Base-by-base conservation (phyloP, 139 green algal genomes). In the Coccomyxa sp. region DNA sequence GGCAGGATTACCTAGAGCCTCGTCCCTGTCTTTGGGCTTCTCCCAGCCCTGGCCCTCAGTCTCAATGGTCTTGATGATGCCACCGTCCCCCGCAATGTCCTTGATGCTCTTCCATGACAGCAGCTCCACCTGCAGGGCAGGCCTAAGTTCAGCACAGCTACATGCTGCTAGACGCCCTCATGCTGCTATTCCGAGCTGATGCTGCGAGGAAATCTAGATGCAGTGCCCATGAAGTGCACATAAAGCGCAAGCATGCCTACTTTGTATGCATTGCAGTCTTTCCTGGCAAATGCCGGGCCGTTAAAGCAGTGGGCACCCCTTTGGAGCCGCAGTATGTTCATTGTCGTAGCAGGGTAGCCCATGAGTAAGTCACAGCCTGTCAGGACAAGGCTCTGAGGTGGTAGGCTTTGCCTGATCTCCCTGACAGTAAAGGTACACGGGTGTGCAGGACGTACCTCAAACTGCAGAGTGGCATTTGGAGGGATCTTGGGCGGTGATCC, bases 401-500 rank as follows among this genome's bases (percentile, higher is more conserved):
- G n/a, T n/a, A n/a, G n/a, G n/a, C n/a, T n/a, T n/a, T n/a, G n/a
- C n/a, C n/a, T n/a, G n/a, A n/a, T n/a, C n/a, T n/a, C n/a, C n/a
- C n/a, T n/a, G n/a, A n/a, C n/a, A n/a, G n/a, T n/a, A n/a, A n/a
- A n/a, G n/a, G 3, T 18, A 64, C 50, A 7, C 2, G 27, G 64
- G 39, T 72, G 14, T 22, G 44, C 16, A 36, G 77, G 79, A 14
- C n/a, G 29, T 37, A 91, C 93, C 81, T 99, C 96, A 80, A 99
- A 99, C 18, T 93, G 75, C n/a, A 99, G 89, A 6, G 96, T 99
- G 31, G 95, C 88, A 73, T 92, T 86, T 1, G 90, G 70, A 7
- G 95, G 95, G 79, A 99, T 99, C 54, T 87, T 97, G 10, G 94
- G 94, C 14, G 93, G 93, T 29, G 85, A 91, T 40, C 96, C 96